Conservation (phyloP, 169 alveolate genomes). For the Babesia gibsoni region DNA sequence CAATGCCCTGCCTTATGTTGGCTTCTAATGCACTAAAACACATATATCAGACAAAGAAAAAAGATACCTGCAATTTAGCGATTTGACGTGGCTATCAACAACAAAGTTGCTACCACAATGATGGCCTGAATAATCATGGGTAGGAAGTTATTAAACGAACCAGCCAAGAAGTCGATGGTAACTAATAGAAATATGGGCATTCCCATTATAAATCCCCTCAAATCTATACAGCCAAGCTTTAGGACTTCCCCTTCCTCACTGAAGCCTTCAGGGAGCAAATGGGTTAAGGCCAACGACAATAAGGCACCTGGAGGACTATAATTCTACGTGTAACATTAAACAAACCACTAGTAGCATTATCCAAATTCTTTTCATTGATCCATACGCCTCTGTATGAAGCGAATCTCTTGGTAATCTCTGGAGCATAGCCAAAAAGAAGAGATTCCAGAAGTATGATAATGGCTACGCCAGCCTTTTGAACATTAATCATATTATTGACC, state of each 20-base stretch:
- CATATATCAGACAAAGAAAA: no score
- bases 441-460: constrained; percentile 53
- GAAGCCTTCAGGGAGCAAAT: constrained; percentile 63
- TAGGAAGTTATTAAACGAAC: neutral
- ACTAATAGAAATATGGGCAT: constrained; percentile 55
- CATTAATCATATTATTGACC: neutral
- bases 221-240: constrained; percentile 15
- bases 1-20: neutral
- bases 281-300: constrained; percentile 57
- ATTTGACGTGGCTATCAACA: constrained; percentile 1
- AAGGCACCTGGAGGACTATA: constrained; percentile 47
- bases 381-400: constrained; percentile 25
- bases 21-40: no score
- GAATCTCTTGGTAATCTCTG: constrained; percentile 36
- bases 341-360: constrained; percentile 65
- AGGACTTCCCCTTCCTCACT: constrained; percentile 2
- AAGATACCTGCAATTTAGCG: constrained; percentile 17
- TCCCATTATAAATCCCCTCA: constrained; percentile 52
- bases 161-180: constrained; percentile 60
- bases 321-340: no score
- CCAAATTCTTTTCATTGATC: constrained; percentile 45
- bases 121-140: constrained; percentile 17
- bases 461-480: constrained; percentile 45
- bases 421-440: constrained; percentile 49
- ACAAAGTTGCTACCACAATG: constrained; percentile 29